phyloP scores from a whole-genome alignment of 139 green algal species.

The Edaphochlamys debaryana region DNA sequence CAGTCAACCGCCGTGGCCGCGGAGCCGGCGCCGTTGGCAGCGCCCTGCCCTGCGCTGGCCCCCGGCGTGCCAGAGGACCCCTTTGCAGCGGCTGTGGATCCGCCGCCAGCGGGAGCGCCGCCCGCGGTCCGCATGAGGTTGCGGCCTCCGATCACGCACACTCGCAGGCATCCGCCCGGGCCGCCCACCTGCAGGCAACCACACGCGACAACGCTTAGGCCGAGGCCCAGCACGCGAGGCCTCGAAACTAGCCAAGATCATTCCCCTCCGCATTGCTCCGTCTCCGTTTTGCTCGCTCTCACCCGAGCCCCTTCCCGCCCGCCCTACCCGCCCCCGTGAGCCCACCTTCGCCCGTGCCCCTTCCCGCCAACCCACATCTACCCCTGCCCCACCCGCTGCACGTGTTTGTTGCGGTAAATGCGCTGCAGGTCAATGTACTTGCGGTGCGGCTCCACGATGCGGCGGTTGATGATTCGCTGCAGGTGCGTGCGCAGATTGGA shows the following conservation, averaged over 20 bases:
- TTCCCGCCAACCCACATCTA: too few species aligned
- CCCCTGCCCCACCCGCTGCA: constrained; percentile 30
- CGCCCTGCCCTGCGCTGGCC: neutral
- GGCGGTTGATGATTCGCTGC: constrained; percentile 13
- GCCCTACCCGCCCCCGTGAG: too few species aligned
- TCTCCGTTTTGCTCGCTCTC: too few species aligned
- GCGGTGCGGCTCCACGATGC: constrained; percentile 48
- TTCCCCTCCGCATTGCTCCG: too few species aligned
- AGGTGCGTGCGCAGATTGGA: constrained; percentile 16
- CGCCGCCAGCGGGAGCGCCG: neutral
- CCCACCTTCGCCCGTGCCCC: too few species aligned
- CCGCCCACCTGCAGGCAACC: constrained; percentile 26
- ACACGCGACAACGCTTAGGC: too few species aligned
- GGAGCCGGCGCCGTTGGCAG: neutral
- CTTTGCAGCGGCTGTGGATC: neutral
- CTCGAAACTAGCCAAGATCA: too few species aligned
- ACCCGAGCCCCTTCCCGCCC: too few species aligned
- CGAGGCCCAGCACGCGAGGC: too few species aligned
- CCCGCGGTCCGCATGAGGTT: constrained; percentile 11
- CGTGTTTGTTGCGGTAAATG: constrained; percentile 50
- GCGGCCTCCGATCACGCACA: constrained; percentile 42
- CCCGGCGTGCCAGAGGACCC: neutral
- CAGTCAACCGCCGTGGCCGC: neutral
- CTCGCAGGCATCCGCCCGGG: constrained; percentile 36
- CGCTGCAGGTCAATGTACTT: constrained; percentile 40